Percentiles rank a stretch among this genome's conserved stretches.
Conservation (phyloP, 225 moss, liverwort and hornwort genomes). For the Sphagnum contortum region DNA sequence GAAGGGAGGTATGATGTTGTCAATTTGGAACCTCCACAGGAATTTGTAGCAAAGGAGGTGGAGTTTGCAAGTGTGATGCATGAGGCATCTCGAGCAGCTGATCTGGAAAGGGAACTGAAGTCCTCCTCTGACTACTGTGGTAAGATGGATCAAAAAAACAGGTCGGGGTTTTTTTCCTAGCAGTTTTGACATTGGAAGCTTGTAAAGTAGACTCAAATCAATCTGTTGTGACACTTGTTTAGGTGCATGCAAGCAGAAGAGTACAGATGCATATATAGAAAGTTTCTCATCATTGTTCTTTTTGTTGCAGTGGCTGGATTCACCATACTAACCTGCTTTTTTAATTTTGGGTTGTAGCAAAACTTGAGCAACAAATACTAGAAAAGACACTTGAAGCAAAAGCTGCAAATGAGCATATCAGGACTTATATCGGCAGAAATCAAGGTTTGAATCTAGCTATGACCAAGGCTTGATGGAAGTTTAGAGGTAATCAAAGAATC, state of each 20-base stretch:
- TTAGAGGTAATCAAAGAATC: conserved; percentile 1
- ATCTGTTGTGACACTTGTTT: too few species aligned
- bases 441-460: too few species aligned
- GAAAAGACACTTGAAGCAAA: conserved; percentile 6
- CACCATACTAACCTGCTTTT: neutral
- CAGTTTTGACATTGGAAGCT: too few species aligned
- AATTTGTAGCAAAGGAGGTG: conserved; percentile 2
- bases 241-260: too few species aligned
- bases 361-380: conserved; percentile 2
- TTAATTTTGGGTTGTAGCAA: conserved; percentile 4
- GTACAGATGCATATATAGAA: too few species aligned
- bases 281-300: too few species aligned
- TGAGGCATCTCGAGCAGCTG: conserved; percentile 1
- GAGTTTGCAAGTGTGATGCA: neutral
- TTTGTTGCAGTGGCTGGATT: too few species aligned
- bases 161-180: neutral
- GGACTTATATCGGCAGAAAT: neutral
- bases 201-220: too few species aligned
- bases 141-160: neutral
- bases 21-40: neutral
- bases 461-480: too few species aligned
- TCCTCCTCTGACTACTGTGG: conserved; percentile 5
- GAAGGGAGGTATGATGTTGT: too few species aligned
- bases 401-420: conserved; percentile 3
- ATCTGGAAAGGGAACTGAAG: conserved; percentile 11